Evolutionary conservation across 306 rosid genomes (phyloP).

Genomic region (Malus fusca): DNA sequence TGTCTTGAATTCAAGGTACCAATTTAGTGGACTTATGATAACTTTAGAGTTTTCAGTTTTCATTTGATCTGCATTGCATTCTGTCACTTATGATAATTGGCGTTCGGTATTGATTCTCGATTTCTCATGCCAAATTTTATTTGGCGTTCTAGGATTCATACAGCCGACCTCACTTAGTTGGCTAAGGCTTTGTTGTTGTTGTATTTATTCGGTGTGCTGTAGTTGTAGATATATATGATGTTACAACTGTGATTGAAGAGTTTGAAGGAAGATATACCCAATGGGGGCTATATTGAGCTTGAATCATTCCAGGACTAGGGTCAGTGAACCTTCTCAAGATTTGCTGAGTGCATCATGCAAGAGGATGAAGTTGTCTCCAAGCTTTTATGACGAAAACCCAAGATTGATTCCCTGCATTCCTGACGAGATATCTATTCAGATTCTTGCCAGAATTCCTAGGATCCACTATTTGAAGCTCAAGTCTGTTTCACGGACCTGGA

Average conservation of each 20-base stretch:
- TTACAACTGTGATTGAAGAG: background rate
- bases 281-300: slow-evolving; percentile 74
- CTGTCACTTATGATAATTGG: background rate
- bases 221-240: background rate
- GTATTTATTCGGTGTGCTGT: background rate
- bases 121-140: background rate
- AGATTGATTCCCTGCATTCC: slow-evolving; percentile 82
- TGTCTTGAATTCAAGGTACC: background rate
- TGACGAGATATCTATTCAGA: slow-evolving; percentile 84
- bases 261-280: background rate
- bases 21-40: background rate
- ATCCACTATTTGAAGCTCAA: slow-evolving; percentile 49
- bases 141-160: too few species aligned
- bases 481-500: slow-evolving; percentile 75
- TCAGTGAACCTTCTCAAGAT: slow-evolving; percentile 23
- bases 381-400: slow-evolving; percentile 49
- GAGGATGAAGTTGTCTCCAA: slow-evolving; percentile 58
- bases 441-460: slow-evolving; percentile 82
- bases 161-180: too few species aligned
- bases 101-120: background rate
- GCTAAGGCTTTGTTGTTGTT: too few species aligned
- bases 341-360: slow-evolving; percentile 43
- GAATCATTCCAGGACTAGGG: slow-evolving; percentile 28
- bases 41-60: background rate
- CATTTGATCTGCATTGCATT: background rate